These are phyloP conservation scores for Clavispora santaluciae DNA, from an alignment of 805 yeast species.

Conservation along the genomic window DNA sequence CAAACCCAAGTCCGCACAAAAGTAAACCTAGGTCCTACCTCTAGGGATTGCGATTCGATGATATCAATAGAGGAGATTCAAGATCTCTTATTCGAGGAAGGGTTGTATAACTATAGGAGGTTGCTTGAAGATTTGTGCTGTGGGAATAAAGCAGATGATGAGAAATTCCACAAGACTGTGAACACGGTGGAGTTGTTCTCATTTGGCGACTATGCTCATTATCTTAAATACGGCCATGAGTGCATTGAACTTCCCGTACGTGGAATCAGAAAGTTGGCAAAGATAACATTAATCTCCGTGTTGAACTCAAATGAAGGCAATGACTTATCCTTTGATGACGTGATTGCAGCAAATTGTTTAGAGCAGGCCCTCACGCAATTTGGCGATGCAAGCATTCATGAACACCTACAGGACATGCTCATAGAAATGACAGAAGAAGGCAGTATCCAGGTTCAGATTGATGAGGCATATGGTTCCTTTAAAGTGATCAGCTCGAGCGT, in stretches of 20 bases:
- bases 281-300: slow-evolving; percentile 23
- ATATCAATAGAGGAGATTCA: not conserved
- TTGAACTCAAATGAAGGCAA: slow-evolving; percentile 21
- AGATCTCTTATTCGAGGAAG: not conserved
- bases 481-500: slow-evolving; percentile 15
- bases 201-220: slow-evolving; percentile 29
- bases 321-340: slow-evolving; percentile 11
- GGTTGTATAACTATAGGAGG: slow-evolving; percentile 5
- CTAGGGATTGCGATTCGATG: not conserved
- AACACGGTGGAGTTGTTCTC: slow-evolving; percentile 36
- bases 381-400: slow-evolving; percentile 2
- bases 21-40: not conserved
- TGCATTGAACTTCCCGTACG: slow-evolving; percentile 13
- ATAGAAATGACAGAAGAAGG: slow-evolving; percentile 24
- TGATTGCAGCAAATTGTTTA: slow-evolving; percentile 17
- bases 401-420: slow-evolving; percentile 17
- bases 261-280: slow-evolving; percentile 21
- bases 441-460: slow-evolving; percentile 23
- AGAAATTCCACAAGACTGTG: not conserved
- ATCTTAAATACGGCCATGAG: slow-evolving; percentile 14
- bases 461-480: slow-evolving; percentile 19
- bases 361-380: slow-evolving; percentile 8
- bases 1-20: not conserved
- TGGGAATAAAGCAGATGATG: not conserved
- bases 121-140: slow-evolving; percentile 1